These are phyloP conservation scores for Canariomyces notabilis DNA, from an alignment of 2,329 filamentous ascomycete species.

Conservation along the genomic window DNA sequence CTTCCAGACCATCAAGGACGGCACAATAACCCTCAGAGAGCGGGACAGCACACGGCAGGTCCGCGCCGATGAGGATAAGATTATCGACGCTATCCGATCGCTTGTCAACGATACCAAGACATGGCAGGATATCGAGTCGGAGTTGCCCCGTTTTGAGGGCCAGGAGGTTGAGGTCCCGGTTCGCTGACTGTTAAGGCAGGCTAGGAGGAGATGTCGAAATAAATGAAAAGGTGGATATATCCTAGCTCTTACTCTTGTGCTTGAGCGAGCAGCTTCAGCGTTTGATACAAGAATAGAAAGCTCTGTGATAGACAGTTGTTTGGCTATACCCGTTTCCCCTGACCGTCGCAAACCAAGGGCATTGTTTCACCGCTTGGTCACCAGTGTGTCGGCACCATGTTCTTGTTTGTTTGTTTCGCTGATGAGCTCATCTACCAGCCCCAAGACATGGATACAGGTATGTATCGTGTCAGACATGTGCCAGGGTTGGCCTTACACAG, in stretches of 20 bases:
- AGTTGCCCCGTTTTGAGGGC: slow-evolving; percentile 78
- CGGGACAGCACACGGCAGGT: slow-evolving; percentile 90
- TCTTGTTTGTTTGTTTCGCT: background rate
- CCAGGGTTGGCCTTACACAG: background rate
- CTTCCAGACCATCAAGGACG: slow-evolving; percentile 89
- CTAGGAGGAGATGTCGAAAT: background rate
- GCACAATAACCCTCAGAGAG: slow-evolving; percentile 80
- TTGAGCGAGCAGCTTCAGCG: slow-evolving; percentile 3
- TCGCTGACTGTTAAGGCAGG: slow-evolving; percentile 9
- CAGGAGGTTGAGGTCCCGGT: slow-evolving; percentile 48
- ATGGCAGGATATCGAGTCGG: slow-evolving; percentile 65
- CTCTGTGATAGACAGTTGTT: too few species aligned
- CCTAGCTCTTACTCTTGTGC: background rate
- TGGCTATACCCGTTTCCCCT: too few species aligned
- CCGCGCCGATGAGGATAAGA: slow-evolving; percentile 73
- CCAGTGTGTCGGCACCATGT: too few species aligned
- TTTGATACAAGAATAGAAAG: too few species aligned
- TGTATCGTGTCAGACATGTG: background rate
- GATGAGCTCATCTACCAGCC: too few species aligned
- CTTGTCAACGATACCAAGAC: slow-evolving; percentile 48
- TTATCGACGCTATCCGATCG: slow-evolving; percentile 65
- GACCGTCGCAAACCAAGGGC: too few species aligned
- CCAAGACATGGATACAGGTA: background rate
- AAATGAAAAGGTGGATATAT: background rate
- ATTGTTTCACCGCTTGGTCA: too few species aligned